Percentiles rank a stretch among this genome's conserved stretches.
These are phyloP conservation scores for Naematelia encephala DNA, from an alignment of 768 basidiomycete genomes.

Conservation along the genomic window DNA sequence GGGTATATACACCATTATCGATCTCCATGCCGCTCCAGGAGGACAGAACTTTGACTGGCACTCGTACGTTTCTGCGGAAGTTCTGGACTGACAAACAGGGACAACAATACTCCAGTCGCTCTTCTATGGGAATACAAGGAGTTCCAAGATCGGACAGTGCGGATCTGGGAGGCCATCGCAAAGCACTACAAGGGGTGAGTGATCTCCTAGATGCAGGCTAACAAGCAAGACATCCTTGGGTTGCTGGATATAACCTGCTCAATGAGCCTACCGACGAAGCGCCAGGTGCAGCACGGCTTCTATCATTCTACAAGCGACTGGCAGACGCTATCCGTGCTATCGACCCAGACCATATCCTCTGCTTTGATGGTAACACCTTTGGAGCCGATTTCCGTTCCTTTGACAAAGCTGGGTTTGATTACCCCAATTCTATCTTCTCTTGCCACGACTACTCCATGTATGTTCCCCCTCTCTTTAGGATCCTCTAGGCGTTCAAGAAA, in stretches of 20 bases:
- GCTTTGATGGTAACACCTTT: constrained; percentile 73
- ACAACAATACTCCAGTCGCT: constrained; percentile 39
- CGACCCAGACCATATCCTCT: constrained; percentile 69
- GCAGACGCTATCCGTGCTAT: constrained; percentile 67
- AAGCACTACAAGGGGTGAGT: constrained; percentile 59
- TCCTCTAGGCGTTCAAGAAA: not conserved
- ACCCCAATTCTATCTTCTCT: constrained; percentile 64
- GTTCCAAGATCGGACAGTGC: constrained; percentile 71
- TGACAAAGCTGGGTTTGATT: constrained; percentile 59
- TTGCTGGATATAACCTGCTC: constrained; percentile 78
- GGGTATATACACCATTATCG: constrained; percentile 71
- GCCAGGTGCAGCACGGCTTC: constrained; percentile 57
- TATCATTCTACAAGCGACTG: constrained; percentile 65
- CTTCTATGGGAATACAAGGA: constrained; percentile 72
- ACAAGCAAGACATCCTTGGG: constrained; percentile 63
- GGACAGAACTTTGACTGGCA: constrained; percentile 65
- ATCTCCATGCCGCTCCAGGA: constrained; percentile 63
- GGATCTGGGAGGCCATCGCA: constrained; percentile 62
- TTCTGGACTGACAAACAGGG: constrained; percentile 45
- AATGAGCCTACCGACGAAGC: constrained; percentile 76
- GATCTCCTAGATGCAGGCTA: no score
- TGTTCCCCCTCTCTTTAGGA: not conserved
- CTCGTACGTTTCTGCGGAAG: constrained; percentile 2
- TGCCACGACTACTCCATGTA: constrained; percentile 67
- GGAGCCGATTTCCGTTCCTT: constrained; percentile 52